Evolutionary conservation across 345 rosid genomes (phyloP).

Genomic region (Cochlearia excelsa): DNA sequence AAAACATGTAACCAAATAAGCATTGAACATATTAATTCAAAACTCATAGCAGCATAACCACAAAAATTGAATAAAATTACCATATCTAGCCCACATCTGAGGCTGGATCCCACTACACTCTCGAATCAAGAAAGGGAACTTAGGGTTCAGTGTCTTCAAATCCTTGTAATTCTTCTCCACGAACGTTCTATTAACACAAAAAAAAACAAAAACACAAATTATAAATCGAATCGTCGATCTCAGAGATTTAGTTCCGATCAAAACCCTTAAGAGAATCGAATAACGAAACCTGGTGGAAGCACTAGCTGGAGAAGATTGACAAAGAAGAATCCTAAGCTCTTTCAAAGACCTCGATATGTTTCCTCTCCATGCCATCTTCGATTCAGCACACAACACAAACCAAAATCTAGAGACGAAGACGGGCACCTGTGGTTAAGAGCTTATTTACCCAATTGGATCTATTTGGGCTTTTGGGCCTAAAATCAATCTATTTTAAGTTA

Average conservation of each 20-base stretch:
- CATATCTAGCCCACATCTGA: constrained; percentile 96
- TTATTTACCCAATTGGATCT: no score
- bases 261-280: neutral
- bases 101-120: constrained; percentile 80
- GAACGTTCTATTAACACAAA: constrained; percentile 47
- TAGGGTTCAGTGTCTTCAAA: constrained; percentile 83
- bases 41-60: neutral
- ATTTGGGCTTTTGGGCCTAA: no score
- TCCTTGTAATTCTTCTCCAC: constrained; percentile 86
- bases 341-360: constrained; percentile 42
- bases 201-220: neutral
- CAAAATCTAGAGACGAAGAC: no score
- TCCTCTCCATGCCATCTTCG: constrained; percentile 48
- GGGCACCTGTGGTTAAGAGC: no score
- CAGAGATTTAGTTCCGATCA: neutral
- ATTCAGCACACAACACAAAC: neutral
- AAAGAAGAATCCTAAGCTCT: constrained; percentile 69
- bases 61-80: constrained; percentile 36
- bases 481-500: no score
- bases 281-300: constrained; percentile 56
- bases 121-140: constrained; percentile 78
- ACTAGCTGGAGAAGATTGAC: constrained; percentile 73
- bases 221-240: constrained; percentile 13
- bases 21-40: neutral
- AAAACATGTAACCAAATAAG: neutral